These are phyloP conservation scores for Kwoniella europaea DNA, from an alignment of 768 basidiomycete species.

Conservation along the genomic window DNA sequence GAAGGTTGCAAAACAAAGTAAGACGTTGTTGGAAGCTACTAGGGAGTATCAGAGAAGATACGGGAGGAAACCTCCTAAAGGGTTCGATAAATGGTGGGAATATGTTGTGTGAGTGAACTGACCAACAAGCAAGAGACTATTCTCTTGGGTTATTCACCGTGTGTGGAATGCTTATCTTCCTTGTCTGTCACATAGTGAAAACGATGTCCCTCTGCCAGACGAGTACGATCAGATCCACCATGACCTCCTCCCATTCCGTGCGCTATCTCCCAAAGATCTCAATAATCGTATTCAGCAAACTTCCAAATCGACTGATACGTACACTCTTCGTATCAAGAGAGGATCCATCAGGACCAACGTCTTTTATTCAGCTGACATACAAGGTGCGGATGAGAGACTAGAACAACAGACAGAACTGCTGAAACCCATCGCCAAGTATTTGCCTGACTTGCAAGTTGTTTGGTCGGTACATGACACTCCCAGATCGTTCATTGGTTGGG, in stretches of 20 bases:
- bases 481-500: slow-evolving; percentile 21
- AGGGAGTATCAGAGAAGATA: slow-evolving; percentile 59
- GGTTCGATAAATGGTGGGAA: slow-evolving; percentile 62
- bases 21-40: slow-evolving; percentile 59
- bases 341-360: slow-evolving; percentile 19
- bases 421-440: slow-evolving; percentile 25
- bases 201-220: slow-evolving; percentile 37
- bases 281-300: slow-evolving; percentile 21
- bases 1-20: slow-evolving; percentile 58
- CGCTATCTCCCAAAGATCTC: slow-evolving; percentile 26
- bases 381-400: slow-evolving; percentile 25
- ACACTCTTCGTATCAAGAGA: slow-evolving; percentile 25
- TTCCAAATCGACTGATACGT: slow-evolving; percentile 24
- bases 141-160: too few species aligned
- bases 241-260: slow-evolving; percentile 30
- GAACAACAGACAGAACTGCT: slow-evolving; percentile 30
- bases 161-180: too few species aligned
- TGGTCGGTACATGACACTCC: slow-evolving; percentile 35
- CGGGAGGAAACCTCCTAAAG: slow-evolving; percentile 58
- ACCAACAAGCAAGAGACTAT: too few species aligned
- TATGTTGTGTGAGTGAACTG: slow-evolving; percentile 35
- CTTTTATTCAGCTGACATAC: slow-evolving; percentile 17
- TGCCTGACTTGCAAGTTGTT: slow-evolving; percentile 27
- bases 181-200: slow-evolving; percentile 12
- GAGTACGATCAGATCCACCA: slow-evolving; percentile 42